Conservation (phyloP, 345 rosid species). For the Camelina sativa region DNA sequence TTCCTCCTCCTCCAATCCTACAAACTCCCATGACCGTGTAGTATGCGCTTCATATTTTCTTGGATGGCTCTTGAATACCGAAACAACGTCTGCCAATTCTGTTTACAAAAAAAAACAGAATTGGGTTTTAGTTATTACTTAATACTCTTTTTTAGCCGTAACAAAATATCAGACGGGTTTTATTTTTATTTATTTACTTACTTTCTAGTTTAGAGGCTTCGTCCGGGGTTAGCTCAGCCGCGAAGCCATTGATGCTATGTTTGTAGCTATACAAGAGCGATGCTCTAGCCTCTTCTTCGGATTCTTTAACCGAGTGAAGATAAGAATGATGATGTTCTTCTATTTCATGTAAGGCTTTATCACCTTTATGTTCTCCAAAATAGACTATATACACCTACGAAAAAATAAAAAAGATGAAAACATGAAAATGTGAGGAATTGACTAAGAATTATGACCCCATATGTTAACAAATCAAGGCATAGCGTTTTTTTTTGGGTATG, state of each 20-base stretch:
- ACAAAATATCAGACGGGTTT: neutral
- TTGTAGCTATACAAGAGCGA: conserved; percentile 90
- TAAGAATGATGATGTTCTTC: conserved; percentile 69
- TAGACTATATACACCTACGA: conserved; percentile 73
- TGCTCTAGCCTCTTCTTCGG: conserved; percentile 64
- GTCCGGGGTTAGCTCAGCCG: conserved; percentile 65
- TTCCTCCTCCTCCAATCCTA: conserved; percentile 61
- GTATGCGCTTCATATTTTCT: conserved; percentile 67
- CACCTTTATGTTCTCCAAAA: conserved; percentile 64
- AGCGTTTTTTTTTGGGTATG: neutral
- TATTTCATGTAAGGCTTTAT: conserved; percentile 58
- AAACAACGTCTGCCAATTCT: conserved; percentile 71
- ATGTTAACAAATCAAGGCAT: conserved; percentile 7
- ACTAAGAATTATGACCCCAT: neutral
- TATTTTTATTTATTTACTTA: neutral
- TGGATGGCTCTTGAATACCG: conserved; percentile 56
- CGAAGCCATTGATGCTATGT: conserved; percentile 84
- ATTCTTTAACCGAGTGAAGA: conserved; percentile 61
- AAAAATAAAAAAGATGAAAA: neutral
- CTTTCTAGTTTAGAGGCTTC: conserved; percentile 65
- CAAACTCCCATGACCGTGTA: conserved; percentile 90
- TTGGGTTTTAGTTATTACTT: neutral
- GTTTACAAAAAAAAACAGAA: conserved; percentile 1
- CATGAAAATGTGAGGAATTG: conserved; percentile 13
- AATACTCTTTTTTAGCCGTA: neutral